A percentile compares a stretch with the other conserved stretches of the same genome.
Conservation (phyloP, 108 stramenopile genomes). For the Nannochloropsis salina region DNA sequence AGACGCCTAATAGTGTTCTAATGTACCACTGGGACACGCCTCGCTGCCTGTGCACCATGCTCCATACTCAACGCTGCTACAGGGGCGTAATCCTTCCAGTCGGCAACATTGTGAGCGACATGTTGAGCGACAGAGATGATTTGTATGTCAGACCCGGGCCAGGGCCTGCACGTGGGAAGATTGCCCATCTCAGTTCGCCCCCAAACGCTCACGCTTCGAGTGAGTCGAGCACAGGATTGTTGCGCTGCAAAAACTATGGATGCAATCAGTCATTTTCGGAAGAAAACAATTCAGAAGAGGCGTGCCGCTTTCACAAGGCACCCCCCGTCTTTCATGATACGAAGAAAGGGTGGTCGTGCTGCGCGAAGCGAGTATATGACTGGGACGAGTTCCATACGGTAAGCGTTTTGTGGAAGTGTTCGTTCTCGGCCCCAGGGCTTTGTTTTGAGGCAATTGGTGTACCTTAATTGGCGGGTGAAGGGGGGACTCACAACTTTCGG, state of each 20-base stretch:
- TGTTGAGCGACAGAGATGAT: slow-evolving; percentile 49
- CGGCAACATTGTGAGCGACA: slow-evolving; percentile 44
- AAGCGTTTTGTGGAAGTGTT: not conserved
- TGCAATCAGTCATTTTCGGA: slow-evolving; percentile 54
- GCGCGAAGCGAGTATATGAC: slow-evolving; percentile 57
- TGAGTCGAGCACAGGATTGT: not conserved
- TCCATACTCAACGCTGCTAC: too few species aligned
- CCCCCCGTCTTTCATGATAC: slow-evolving; percentile 60
- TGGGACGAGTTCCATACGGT: slow-evolving; percentile 58
- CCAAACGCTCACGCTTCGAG: not conserved
- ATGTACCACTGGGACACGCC: too few species aligned
- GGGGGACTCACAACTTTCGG: not conserved
- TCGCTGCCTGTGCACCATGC: too few species aligned
- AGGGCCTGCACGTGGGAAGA: slow-evolving; percentile 12
- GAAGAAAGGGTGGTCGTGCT: slow-evolving; percentile 56
- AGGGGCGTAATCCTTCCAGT: slow-evolving; percentile 29
- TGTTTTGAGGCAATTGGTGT: slow-evolving; percentile 22
- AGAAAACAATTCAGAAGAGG: slow-evolving; percentile 48
- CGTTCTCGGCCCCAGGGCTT: too few species aligned
- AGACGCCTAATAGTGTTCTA: too few species aligned
- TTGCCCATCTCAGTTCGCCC: not conserved
- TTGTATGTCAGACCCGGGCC: slow-evolving; percentile 45
- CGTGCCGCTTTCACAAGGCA: slow-evolving; percentile 52
- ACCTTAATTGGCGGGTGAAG: not conserved
- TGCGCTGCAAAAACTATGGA: slow-evolving; percentile 57